These are phyloP conservation scores for Beauveria sp. DNA, from an alignment of 2,329 filamentous ascomycete species.

Conservation along the genomic window DNA sequence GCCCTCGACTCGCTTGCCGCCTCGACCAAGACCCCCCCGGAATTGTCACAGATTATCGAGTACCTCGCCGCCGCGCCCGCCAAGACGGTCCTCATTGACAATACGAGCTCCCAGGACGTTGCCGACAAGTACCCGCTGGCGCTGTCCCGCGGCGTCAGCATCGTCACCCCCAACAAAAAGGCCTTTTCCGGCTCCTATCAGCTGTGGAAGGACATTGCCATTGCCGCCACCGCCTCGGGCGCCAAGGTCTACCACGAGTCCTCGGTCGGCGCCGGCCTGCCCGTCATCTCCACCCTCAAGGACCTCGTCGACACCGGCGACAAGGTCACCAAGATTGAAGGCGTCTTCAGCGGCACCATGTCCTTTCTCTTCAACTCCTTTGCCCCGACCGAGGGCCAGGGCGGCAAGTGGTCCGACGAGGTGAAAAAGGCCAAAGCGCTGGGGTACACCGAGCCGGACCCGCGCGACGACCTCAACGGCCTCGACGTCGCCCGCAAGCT, in stretches of 20 bases:
- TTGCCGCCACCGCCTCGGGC: constrained; percentile 58
- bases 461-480: constrained; percentile 78
- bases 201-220: constrained; percentile 84
- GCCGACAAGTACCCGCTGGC: constrained; percentile 78
- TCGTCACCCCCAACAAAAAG: constrained; percentile 98
- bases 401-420: constrained; percentile 82
- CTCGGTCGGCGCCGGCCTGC: constrained; percentile 86
- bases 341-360: constrained; percentile 96
- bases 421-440: constrained; percentile 87
- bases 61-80: constrained; percentile 73
- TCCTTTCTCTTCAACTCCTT: constrained; percentile 98
- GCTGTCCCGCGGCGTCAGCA: constrained; percentile 72
- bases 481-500: constrained; percentile 91
- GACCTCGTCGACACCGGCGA: constrained; percentile 95
- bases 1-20: constrained; percentile 55
- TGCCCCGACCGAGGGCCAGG: constrained; percentile 65
- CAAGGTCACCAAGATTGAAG: constrained; percentile 84
- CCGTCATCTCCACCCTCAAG: constrained; percentile 86
- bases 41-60: constrained; percentile 62
- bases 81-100: constrained; percentile 82
- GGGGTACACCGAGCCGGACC: constrained; percentile 87
- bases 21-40: constrained; percentile 57
- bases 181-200: constrained; percentile 77
- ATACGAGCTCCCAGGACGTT: constrained; percentile 84
- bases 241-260: constrained; percentile 93